Evolutionary conservation across 495 filamentous ascomycete species (phyloP).

Genomic region (Neurospora pannonica): DNA sequence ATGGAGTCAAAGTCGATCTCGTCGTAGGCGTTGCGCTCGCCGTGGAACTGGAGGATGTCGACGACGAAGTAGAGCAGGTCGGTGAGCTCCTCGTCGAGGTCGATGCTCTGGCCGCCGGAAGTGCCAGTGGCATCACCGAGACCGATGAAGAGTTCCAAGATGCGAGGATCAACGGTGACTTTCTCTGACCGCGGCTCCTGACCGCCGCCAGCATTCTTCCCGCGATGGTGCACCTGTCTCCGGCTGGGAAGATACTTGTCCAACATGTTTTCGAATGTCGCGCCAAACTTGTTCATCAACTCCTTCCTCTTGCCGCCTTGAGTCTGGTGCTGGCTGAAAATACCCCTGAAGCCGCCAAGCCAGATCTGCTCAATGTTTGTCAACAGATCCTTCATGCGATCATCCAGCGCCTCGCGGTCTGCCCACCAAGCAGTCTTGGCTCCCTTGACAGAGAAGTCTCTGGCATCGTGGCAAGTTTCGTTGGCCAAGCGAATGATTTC

Average conservation of each 20-base stretch:
- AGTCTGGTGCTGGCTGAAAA: slow-evolving; percentile 62
- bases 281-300: slow-evolving; percentile 62
- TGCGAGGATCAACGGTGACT: slow-evolving; percentile 60
- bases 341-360: slow-evolving; percentile 87
- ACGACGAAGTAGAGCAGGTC: slow-evolving; percentile 94
- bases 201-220: slow-evolving; percentile 27
- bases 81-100: slow-evolving; percentile 75
- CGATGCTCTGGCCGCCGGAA: slow-evolving; percentile 37
- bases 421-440: slow-evolving; percentile 84
- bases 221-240: slow-evolving; percentile 38
- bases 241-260: slow-evolving; percentile 85
- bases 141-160: slow-evolving; percentile 81
- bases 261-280: slow-evolving; percentile 69
- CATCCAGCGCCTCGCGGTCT: slow-evolving; percentile 68
- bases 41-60: slow-evolving; percentile 93
- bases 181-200: slow-evolving; percentile 12
- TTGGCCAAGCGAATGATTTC: slow-evolving; percentile 76
- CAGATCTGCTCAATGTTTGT: slow-evolving; percentile 82
- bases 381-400: slow-evolving; percentile 65
- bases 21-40: slow-evolving; percentile 93
- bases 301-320: slow-evolving; percentile 37
- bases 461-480: slow-evolving; percentile 56
- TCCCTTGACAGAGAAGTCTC: slow-evolving; percentile 39
- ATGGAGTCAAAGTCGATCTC: slow-evolving; percentile 94
- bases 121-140: slow-evolving; percentile 59